phyloP scores from a whole-genome alignment of 1,284 basidiomycete species.

The Fomitopsis betulina region DNA sequence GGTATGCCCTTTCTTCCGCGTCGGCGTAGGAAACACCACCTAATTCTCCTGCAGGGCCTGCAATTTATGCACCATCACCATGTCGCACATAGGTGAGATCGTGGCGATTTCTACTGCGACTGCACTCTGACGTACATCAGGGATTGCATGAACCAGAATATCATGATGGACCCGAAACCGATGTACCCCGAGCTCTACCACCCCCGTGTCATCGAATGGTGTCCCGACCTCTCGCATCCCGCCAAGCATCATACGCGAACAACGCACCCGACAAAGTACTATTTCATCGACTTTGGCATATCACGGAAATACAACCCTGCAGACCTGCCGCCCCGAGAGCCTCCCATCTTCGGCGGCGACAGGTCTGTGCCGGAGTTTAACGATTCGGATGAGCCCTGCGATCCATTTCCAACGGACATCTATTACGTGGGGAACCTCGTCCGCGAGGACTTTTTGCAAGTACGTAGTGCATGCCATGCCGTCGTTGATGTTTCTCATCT shows the following conservation, averaged over 20 bases:
- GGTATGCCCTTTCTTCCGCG: conserved; percentile 9
- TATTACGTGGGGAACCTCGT: conserved; percentile 28
- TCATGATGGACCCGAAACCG: conserved; percentile 34
- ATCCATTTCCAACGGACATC: conserved; percentile 27
- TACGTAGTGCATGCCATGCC: background rate
- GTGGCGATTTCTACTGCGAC: background rate
- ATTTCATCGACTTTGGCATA: conserved; percentile 33
- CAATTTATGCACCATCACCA: conserved; percentile 16
- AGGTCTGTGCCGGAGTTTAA: conserved; percentile 22
- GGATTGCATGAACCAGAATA: conserved; percentile 33
- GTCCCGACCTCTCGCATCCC: conserved; percentile 14
- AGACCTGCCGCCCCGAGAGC: conserved; percentile 4
- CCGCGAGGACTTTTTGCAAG: conserved; percentile 22
- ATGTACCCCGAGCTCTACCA: conserved; percentile 28
- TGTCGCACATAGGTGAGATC: conserved; percentile 15
- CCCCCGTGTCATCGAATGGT: conserved; percentile 13
- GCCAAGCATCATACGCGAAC: conserved; percentile 29
- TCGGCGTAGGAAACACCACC: background rate
- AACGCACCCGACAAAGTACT: conserved; percentile 26
- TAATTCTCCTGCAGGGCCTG: conserved; percentile 10
- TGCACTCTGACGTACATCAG: conserved; percentile 19
- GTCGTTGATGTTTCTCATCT: background rate
- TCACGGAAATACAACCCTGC: conserved; percentile 22
- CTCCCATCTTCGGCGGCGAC: conserved; percentile 17
- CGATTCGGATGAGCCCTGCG: conserved; percentile 4